phyloP scores from a whole-genome alignment of 2,329 filamentous ascomycete genomes.

The Fusarium paranaense region DNA sequence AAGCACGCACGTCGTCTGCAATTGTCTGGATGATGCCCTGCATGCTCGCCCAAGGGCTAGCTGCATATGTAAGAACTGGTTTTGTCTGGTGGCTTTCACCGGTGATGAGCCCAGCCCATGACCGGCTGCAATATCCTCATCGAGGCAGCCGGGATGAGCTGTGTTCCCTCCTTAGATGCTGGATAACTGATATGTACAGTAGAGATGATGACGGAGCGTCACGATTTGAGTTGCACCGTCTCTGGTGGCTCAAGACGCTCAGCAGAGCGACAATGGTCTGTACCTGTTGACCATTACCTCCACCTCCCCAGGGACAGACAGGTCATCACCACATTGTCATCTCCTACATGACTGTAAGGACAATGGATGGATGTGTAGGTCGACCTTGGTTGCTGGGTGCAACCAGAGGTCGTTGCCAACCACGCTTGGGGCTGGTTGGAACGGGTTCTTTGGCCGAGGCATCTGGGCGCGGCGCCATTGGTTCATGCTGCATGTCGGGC shows the following conservation, averaged over 20 bases:
- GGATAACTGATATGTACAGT: slow-evolving; percentile 10
- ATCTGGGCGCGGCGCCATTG: slow-evolving; percentile 32
- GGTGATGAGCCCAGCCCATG: slow-evolving; percentile 19
- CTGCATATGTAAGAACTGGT: slow-evolving; percentile 34
- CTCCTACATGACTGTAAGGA: slow-evolving; percentile 1
- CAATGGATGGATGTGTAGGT: slow-evolving; percentile 14
- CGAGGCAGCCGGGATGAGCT: slow-evolving; percentile 18
- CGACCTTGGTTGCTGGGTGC: slow-evolving; percentile 11
- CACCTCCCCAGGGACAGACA: slow-evolving; percentile 3
- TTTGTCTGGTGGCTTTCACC: slow-evolving; percentile 27
- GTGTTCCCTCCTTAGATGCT: slow-evolving; percentile 6
- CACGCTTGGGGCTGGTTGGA: slow-evolving; percentile 18
- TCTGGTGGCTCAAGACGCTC: slow-evolving; percentile 4
- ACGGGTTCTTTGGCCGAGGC: slow-evolving; percentile 20
- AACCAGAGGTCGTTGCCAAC: slow-evolving; percentile 26
- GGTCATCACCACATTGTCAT: background rate
- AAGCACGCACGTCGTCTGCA: slow-evolving; percentile 14
- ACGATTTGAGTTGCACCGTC: slow-evolving; percentile 2
- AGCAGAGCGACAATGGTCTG: background rate
- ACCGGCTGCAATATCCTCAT: slow-evolving; percentile 27
- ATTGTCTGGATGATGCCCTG: slow-evolving; percentile 23
- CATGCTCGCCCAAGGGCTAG: slow-evolving; percentile 27
- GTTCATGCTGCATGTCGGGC: slow-evolving; percentile 28
- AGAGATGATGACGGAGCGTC: slow-evolving; percentile 9
- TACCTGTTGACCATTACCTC: background rate